A percentile compares a stretch with the other conserved stretches of the same genome.
phyloP scores from a whole-genome alignment of 2,329 filamentous ascomycete species.

The Cordyceps cateniannulata region DNA sequence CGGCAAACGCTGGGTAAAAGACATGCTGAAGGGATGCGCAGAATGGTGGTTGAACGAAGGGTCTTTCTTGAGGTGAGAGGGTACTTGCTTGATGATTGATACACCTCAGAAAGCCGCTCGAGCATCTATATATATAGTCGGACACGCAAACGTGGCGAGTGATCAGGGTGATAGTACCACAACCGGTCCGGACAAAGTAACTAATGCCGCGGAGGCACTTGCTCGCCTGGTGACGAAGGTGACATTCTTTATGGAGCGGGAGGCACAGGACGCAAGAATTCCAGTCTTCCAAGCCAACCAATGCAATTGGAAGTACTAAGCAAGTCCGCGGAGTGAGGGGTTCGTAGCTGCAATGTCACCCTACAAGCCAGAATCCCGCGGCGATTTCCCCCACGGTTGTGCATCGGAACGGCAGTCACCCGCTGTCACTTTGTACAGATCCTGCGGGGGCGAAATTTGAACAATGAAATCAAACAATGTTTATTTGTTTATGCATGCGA shows the following conservation, averaged over 20 bases:
- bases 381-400: background rate
- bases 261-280: background rate
- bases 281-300: background rate
- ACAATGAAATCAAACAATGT: background rate
- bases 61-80: too few relatives aligned
- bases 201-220: background rate
- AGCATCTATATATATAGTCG: background rate
- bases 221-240: background rate
- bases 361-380: background rate
- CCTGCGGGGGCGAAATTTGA: background rate
- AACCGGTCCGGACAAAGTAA: too few relatives aligned
- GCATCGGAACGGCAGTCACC: background rate
- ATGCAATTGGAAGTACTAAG: too few relatives aligned
- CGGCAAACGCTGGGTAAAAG: background rate
- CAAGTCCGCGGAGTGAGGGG: background rate
- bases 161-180: too few relatives aligned
- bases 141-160: background rate
- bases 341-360: background rate
- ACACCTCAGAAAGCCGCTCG: background rate
- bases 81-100: background rate
- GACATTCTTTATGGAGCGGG: background rate
- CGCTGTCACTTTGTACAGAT: background rate
- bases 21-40: background rate
- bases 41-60: too few relatives aligned
- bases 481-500: too few relatives aligned